These are phyloP conservation scores for Plasmodium falciparum DNA, from an alignment of 169 alveolate species.

Conservation along the genomic window DNA sequence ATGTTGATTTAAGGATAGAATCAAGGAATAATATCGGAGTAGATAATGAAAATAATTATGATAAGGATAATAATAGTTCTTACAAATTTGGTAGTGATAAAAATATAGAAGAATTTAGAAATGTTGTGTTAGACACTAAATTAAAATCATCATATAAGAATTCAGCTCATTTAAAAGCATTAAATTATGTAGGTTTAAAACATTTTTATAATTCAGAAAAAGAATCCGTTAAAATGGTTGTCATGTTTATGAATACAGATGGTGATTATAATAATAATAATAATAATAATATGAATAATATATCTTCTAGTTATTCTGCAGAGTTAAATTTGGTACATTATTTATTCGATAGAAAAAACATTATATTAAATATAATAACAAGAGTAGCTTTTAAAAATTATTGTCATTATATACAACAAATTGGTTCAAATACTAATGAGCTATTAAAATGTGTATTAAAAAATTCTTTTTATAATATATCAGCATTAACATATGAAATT, in stretches of 20 bases:
- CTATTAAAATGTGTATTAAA: constrained; percentile 40
- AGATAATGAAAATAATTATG: too few species aligned
- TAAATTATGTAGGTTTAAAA: constrained; percentile 53
- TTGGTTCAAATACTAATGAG: constrained; percentile 71
- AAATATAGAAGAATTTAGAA: neutral
- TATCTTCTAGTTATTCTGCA: neutral
- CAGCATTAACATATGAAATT: neutral
- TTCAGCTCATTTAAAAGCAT: constrained; percentile 49
- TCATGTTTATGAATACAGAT: constrained; percentile 60
- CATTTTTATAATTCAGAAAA: constrained; percentile 28
- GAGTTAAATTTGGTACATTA: constrained; percentile 19
- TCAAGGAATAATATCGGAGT: neutral
- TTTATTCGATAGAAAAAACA: constrained; percentile 50
- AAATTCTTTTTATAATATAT: constrained; percentile 18
- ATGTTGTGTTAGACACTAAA: constrained; percentile 3
- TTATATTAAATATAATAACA: constrained; percentile 45
- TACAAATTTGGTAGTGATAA: neutral
- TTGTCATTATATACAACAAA: constrained; percentile 47
- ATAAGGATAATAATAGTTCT: neutral
- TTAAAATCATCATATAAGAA: neutral
- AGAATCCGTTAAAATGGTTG: constrained; percentile 15
- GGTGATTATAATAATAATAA: constrained; percentile 1
- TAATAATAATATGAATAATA: neutral
- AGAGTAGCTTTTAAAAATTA: constrained; percentile 6
- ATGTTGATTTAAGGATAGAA: constrained; percentile 6